A percentile compares a stretch with the other conserved stretches of the same genome.
Evolutionary conservation across 345 rosid species (phyloP).

Genomic region (Eucalyptus victrix): DNA sequence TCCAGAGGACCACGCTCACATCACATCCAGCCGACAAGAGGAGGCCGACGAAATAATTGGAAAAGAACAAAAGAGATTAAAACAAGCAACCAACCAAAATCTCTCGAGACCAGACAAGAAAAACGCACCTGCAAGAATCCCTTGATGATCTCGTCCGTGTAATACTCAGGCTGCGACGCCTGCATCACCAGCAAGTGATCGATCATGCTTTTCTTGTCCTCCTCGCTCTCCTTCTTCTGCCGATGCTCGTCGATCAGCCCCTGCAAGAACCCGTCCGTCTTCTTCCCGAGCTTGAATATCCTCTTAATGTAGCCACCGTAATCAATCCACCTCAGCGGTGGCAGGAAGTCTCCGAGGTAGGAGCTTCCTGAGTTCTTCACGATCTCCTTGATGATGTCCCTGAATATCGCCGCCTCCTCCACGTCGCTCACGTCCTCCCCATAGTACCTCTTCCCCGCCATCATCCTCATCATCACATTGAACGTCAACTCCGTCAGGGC

Average conservation of each 20-base stretch:
- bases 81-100: neutral
- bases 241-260: constrained; percentile 33
- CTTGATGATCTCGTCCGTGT: constrained; percentile 36
- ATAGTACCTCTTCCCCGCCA: constrained; percentile 30
- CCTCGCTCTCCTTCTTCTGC: neutral
- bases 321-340: constrained; percentile 20
- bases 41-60: neutral
- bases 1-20: neutral
- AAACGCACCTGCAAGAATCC: constrained; percentile 8
- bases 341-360: constrained; percentile 31
- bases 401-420: constrained; percentile 21
- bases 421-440: constrained; percentile 14
- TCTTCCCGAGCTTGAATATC: neutral
- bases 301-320: constrained; percentile 4
- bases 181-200: constrained; percentile 30
- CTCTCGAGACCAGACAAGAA: neutral
- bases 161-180: constrained; percentile 21
- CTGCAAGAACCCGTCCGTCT: constrained; percentile 28
- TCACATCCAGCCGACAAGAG: neutral
- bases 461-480: constrained; percentile 27
- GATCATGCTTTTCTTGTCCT: constrained; percentile 16
- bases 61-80: neutral
- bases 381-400: constrained; percentile 18
- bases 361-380: constrained; percentile 2
- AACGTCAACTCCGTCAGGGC: constrained; percentile 13